Conservation (phyloP, 208 protist genomes). For the Leishmania gerbilli region DNA sequence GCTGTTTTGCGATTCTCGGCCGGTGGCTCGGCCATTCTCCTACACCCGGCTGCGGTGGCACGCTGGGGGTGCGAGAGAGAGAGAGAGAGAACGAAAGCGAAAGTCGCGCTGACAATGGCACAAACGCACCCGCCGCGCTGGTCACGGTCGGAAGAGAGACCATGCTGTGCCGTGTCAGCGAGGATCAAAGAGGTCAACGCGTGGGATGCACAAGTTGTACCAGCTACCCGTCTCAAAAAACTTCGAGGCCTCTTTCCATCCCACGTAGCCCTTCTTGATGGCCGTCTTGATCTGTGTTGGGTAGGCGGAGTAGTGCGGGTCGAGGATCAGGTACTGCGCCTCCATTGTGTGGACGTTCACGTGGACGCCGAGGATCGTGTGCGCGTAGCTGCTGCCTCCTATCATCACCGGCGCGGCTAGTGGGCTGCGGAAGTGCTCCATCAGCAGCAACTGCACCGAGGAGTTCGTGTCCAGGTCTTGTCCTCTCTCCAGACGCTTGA, state of each 20-base stretch:
- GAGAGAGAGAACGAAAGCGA: no score
- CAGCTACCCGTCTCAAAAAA: slow-evolving; percentile 89
- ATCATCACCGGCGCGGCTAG: slow-evolving; percentile 95
- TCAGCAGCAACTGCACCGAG: slow-evolving; percentile 62
- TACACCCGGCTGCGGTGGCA: not conserved
- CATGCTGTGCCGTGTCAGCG: slow-evolving; percentile 25
- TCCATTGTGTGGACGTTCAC: slow-evolving; percentile 84
- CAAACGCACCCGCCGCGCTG: not conserved
- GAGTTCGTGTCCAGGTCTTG: slow-evolving; percentile 78
- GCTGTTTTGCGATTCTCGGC: not conserved
- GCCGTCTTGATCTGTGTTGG: slow-evolving; percentile 76
- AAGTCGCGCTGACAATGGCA: not conserved
- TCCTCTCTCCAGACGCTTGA: slow-evolving; percentile 83
- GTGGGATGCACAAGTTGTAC: slow-evolving; percentile 96
- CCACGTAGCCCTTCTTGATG: slow-evolving; percentile 87
- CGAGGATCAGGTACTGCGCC: slow-evolving; percentile 88
- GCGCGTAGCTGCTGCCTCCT: slow-evolving; percentile 94
- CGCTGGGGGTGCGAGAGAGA: not conserved
- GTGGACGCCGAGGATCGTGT: slow-evolving; percentile 94
- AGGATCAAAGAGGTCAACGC: slow-evolving; percentile 56
- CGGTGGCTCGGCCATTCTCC: not conserved
- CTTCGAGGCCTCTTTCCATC: slow-evolving; percentile 82
- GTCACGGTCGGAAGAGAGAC: not conserved
- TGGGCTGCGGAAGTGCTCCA: slow-evolving; percentile 82
- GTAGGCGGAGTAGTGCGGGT: slow-evolving; percentile 94